These are phyloP conservation scores for Talaromyces amestolkiae DNA, from an alignment of 2,329 filamentous ascomycete genomes.

Conservation along the genomic window DNA sequence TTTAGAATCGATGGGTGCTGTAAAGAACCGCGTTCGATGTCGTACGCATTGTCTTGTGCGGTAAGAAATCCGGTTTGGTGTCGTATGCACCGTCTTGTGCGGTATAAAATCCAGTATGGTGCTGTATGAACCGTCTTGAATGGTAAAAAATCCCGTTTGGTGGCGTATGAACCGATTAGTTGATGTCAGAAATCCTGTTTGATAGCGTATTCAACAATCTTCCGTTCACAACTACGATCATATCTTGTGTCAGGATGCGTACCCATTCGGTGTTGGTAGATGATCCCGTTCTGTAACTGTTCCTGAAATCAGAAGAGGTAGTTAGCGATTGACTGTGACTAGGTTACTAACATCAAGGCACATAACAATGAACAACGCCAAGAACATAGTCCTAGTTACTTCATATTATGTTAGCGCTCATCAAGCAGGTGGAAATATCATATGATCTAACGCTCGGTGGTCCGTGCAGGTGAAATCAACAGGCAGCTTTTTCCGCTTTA, in stretches of 20 bases:
- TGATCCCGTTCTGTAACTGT: slow-evolving; percentile 10
- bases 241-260: slow-evolving; percentile 7
- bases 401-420: background rate
- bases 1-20: too few relatives aligned
- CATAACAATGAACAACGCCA: background rate
- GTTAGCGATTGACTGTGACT: slow-evolving; percentile 3
- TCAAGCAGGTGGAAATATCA: background rate
- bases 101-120: slow-evolving; percentile 3
- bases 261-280: background rate
- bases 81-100: background rate
- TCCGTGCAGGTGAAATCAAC: background rate
- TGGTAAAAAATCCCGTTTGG: background rate
- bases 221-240: background rate
- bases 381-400: slow-evolving; percentile 2
- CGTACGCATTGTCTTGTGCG: background rate
- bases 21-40: too few relatives aligned
- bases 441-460: background rate
- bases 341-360: slow-evolving; percentile 4
- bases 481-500: background rate
- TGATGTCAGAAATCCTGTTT: background rate
- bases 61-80: background rate
- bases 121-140: background rate
- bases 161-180: background rate
- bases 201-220: background rate
- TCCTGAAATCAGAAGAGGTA: slow-evolving; percentile 11